Evolutionary conservation across 495 filamentous ascomycete genomes (phyloP).

Genomic region (Stereocaulon alpinum): DNA sequence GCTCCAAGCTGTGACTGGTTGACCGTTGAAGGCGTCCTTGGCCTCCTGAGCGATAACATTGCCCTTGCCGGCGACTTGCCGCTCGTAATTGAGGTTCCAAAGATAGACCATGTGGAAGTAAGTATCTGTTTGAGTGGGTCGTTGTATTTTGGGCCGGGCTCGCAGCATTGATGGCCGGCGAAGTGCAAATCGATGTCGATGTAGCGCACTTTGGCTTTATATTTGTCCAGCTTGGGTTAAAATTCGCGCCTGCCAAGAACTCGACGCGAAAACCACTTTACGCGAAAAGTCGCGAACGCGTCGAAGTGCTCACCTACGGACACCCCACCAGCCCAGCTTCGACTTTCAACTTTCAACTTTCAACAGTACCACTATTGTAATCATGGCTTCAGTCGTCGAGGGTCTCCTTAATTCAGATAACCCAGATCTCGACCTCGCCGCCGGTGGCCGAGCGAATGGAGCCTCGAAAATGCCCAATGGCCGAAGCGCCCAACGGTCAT

Average conservation of each 20-base stretch:
- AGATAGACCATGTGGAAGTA: not conserved
- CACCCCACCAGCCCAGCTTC: not conserved
- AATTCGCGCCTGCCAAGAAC: not conserved
- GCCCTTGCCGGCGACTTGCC: conserved; percentile 2
- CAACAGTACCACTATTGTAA: not conserved
- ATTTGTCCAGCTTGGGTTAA: too few relatives aligned
- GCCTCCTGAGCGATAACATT: conserved; percentile 1
- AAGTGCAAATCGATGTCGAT: not conserved
- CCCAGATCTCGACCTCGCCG: conserved; percentile 32
- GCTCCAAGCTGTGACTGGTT: not conserved
- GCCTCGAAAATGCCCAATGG: conserved; percentile 19
- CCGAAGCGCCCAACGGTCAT: conserved; percentile 30
- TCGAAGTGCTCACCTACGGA: not conserved
- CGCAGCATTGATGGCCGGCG: not conserved
- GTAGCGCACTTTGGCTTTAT: not conserved
- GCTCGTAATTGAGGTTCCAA: conserved; percentile 8
- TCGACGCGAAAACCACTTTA: conserved; percentile 6
- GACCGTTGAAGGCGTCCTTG: not conserved
- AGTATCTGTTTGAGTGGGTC: not conserved
- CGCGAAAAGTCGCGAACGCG: conserved; percentile 6
- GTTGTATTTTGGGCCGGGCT: not conserved
- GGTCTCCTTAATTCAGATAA: conserved; percentile 43
- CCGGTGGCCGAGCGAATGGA: conserved; percentile 13
- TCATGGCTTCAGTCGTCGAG: conserved; percentile 45
- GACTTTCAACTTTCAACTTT: not conserved